These are phyloP conservation scores for Datisca glomerata DNA, from an alignment of 306 rosid genomes.

Conservation along the genomic window DNA sequence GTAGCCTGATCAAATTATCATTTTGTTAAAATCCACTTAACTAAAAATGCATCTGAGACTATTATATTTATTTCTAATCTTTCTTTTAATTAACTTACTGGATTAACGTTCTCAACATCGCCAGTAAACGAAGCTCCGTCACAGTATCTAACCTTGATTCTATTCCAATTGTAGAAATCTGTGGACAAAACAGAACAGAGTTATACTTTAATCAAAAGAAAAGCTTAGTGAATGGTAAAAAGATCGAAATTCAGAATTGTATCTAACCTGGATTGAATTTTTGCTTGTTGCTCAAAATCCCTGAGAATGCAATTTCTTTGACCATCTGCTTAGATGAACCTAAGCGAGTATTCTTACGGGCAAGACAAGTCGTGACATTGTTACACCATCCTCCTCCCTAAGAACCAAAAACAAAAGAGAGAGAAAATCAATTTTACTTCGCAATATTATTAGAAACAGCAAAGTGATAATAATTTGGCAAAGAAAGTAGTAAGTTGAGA, in stretches of 20 bases:
- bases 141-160: slow-evolving; percentile 81
- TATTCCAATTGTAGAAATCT: slow-evolving; percentile 90
- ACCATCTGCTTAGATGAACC: slow-evolving; percentile 81
- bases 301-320: slow-evolving; percentile 55
- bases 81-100: no score
- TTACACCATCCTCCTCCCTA: slow-evolving; percentile 99
- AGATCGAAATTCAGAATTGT: not conserved
- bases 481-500: slow-evolving; percentile 6
- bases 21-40: not conserved
- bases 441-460: no score
- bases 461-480: not conserved
- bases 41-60: no score
- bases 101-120: slow-evolving; percentile 62
- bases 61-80: no score
- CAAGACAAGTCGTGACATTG: slow-evolving; percentile 70
- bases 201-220: not conserved
- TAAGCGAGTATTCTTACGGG: slow-evolving; percentile 55
- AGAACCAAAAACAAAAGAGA: slow-evolving; percentile 6
- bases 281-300: slow-evolving; percentile 38
- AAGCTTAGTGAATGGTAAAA: not conserved
- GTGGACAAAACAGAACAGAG: slow-evolving; percentile 9
- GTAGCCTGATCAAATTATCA: slow-evolving; percentile 39
- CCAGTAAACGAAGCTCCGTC: slow-evolving; percentile 96
- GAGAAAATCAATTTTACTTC: no score
- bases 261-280: slow-evolving; percentile 63